These are phyloP conservation scores for Lonicera japonica DNA, from an alignment of 129 eudicot species.

Conservation along the genomic window DNA sequence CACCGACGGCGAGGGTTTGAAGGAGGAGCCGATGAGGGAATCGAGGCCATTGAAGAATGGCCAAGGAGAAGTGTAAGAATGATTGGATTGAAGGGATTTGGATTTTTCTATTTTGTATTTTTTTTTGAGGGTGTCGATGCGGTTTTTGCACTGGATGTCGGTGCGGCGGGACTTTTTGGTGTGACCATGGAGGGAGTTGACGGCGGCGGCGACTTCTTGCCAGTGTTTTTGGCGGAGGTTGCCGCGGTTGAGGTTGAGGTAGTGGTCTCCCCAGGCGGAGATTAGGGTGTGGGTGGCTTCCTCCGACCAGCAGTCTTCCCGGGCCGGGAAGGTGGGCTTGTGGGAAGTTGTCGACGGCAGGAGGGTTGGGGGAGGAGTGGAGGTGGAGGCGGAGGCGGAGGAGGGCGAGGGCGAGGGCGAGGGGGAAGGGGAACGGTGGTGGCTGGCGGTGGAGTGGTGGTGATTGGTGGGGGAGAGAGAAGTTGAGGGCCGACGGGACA, in stretches of 20 bases:
- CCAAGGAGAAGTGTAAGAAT: conserved; percentile 33
- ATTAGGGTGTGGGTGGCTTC: conserved; percentile 62
- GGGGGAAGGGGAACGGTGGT: conserved; percentile 15
- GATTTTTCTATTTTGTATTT: conserved; percentile 63
- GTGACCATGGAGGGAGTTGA: conserved; percentile 44
- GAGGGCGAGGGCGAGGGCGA: conserved; percentile 1
- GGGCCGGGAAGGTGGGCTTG: conserved; percentile 23
- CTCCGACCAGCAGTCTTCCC: conserved; percentile 81
- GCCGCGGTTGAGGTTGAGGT: conserved; percentile 46
- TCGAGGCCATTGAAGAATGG: conserved; percentile 56
- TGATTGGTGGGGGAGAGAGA: background rate
- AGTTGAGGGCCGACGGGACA: too few relatives aligned
- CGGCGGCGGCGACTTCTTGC: conserved; percentile 70
- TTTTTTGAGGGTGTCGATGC: conserved; percentile 72
- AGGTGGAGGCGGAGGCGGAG: conserved; percentile 12
- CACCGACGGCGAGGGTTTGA: conserved; percentile 21
- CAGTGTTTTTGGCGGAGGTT: conserved; percentile 70
- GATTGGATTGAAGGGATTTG: conserved; percentile 11
- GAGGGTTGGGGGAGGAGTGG: background rate
- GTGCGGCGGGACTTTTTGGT: conserved; percentile 42
- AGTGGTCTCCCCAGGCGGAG: conserved; percentile 54
- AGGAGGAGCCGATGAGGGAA: conserved; percentile 45
- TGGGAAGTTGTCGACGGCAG: conserved; percentile 15
- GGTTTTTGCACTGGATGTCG: conserved; percentile 70
- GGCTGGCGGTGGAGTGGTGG: conserved; percentile 18